Evolutionary conservation across 2,329 filamentous ascomycete genomes (phyloP), one percentile per base, ranked within the genome.

Genomic region (Fusarium nelsonii): DNA sequence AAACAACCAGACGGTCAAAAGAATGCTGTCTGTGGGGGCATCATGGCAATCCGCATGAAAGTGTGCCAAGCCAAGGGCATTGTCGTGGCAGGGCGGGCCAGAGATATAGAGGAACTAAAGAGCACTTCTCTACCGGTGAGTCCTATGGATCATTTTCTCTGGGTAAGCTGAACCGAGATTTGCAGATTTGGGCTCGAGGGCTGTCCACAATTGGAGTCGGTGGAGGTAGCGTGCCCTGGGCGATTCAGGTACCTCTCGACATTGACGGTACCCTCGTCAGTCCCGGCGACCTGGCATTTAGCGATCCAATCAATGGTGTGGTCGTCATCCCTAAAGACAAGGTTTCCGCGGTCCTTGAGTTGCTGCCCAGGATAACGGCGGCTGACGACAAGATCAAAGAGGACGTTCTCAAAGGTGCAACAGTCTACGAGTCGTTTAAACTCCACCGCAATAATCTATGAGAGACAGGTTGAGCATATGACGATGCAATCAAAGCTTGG

Each of bases 1-100:
- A 86, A 87, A 64, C 91, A 93, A 73, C 90, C 91, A 0, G 73
- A 81, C 1, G 84, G 82, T 1, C 90, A 93, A 75, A 84, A 84
- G 52, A 92, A 91, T 78, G 91, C 91, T 8, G 85, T 92, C 9
- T 84, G 92, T 8, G 92, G 92, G n/a, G 91, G 91, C 18, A 92
- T 94, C 68, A 91, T 93, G 86, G 91, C 90, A 7, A 81, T 86
- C 32, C 83, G 91, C 20, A 91, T 93, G 85, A 88, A 88, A 72
- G 76, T 84, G 15, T 82, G 90, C 12, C 86, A 87, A 15, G 87
- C 86, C 18, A 82, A 83, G 69, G 90, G 84, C 4, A 84, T 91
- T 12, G 80, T 93, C n/a, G 88, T 92, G 9, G 85, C 88, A 69
- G 91, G 91, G 1, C 81, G 91, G 39, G 86, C 91, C 8, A 83